phyloP scores from a whole-genome alignment of 202 grass and related monocot species.

The Carex sylvatica region DNA sequence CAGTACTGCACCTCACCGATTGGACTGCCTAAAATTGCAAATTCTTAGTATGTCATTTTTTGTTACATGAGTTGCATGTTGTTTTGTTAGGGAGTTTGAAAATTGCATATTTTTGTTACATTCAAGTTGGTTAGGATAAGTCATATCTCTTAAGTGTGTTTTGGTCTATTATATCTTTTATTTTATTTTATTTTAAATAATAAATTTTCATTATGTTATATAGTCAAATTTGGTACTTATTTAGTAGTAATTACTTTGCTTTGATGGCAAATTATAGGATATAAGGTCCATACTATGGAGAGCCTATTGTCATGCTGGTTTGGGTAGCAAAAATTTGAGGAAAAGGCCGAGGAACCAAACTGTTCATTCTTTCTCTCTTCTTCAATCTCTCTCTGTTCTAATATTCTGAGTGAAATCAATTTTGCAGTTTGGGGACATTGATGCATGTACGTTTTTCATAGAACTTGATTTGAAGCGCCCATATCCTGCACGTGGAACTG shows the following conservation, averaged over 20 bases:
- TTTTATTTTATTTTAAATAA: not conserved
- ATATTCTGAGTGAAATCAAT: not conserved
- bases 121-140: not conserved
- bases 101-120: not conserved
- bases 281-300: not conserved
- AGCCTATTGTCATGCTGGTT: not conserved
- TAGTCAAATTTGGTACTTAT: not conserved
- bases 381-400: not conserved
- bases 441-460: conserved; percentile 62
- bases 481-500: conserved; percentile 71
- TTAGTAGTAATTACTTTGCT: not conserved
- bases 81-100: not conserved
- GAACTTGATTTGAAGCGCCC: conserved; percentile 83
- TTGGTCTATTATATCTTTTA: not conserved
- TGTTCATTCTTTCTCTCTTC: not conserved
- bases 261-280: not conserved
- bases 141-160: not conserved
- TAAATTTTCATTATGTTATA: not conserved
- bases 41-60: not conserved
- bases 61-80: conserved; percentile 3
- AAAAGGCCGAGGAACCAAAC: not conserved
- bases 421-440: conserved; percentile 61
- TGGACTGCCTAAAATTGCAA: not conserved
- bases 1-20: not conserved
- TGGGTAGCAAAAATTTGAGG: not conserved